Percentiles rank a stretch among this genome's conserved stretches.
These are phyloP conservation scores for Aspergillus arachidicola DNA, from an alignment of 2,329 filamentous ascomycete genomes.

Conservation along the genomic window DNA sequence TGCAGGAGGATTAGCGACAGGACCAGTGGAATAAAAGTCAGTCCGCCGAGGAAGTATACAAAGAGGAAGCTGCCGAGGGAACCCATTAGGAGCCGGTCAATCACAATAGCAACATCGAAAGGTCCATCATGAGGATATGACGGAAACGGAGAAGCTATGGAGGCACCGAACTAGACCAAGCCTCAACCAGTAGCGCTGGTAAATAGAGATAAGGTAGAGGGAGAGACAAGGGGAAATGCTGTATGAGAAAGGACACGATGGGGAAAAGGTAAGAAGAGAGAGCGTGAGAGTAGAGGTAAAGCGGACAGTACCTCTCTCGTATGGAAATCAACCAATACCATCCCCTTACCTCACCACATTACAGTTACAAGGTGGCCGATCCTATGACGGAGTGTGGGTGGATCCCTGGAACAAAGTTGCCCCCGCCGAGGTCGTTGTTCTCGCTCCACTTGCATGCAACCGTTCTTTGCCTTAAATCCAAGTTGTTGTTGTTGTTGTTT, in stretches of 20 bases:
- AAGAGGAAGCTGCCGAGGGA: slow-evolving; percentile 62
- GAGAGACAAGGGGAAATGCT: not conserved
- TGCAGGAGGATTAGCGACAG: slow-evolving; percentile 64
- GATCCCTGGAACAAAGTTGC: slow-evolving; percentile 11
- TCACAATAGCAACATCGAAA: slow-evolving; percentile 33
- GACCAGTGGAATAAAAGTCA: slow-evolving; percentile 82
- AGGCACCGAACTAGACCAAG: not conserved
- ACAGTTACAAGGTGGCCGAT: not conserved
- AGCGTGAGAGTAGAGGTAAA: not conserved
- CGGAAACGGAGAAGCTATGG: not conserved
- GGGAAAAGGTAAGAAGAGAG: not conserved
- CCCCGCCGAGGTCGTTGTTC: not conserved
- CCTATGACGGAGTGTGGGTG: slow-evolving; percentile 10
- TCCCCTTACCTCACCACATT: slow-evolving; percentile 2
- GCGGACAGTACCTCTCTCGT: not conserved
- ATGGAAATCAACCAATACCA: slow-evolving; percentile 3
- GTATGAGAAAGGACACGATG: not conserved
- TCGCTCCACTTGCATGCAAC: not conserved
- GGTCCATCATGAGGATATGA: slow-evolving; percentile 30
- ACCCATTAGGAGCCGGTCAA: slow-evolving; percentile 43
- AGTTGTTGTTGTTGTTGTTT: no score
- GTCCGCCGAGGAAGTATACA: slow-evolving; percentile 80
- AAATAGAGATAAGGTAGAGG: not conserved
- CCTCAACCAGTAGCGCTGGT: not conserved
- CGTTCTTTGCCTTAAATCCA: not conserved